Base-by-base conservation (phyloP, 2,329 filamentous ascomycete genomes). In the Leptodontidium sp. region DNA sequence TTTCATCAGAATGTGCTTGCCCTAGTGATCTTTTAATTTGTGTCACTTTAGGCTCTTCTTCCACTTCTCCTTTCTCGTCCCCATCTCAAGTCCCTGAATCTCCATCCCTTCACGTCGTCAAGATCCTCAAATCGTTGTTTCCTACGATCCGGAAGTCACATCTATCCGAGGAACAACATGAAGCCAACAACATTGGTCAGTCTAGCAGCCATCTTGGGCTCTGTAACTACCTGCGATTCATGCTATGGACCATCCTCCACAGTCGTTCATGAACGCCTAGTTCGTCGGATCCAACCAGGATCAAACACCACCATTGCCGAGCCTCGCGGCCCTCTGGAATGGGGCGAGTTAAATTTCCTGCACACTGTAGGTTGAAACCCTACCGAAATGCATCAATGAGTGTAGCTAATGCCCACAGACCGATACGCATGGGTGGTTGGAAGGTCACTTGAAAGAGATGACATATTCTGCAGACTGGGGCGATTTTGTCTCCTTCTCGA, bases 261-360 rank as follows among this genome's bases (percentile, higher is more conserved):
- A 29, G 78, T 83, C 65, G 78, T 83, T 69, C 81, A 84, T 71
- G 82, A 85, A 66, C 82, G 83, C 8, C 79, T 83, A 66, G 82
- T 83, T 68, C 83, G 83, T 75, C 81, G 84, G 50, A 84, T 85
- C 76, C 83, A 85, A 71, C 83, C 83, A 0, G 82, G 80, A 21
- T 82, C 82, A 0, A 77, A 77, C 26, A 79, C 81, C 55, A 83
- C 83, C 32, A 76, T 77, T 0, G 81, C 81, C 64, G 82, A 81
- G 7, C 83, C 84, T 47, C 82, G 79, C 35, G 79, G 63, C 21
- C 70, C 71, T 11, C 52, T 74, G 52, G 71, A 75, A 71, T 75
- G 72, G 73, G 73, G 74, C 50, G 71, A 75, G 64, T 65, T 76
- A 45, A 76, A 75, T 53, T 76, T 76, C 68, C 50, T 76, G 58